phyloP scores from a whole-genome alignment of 345 rosid species.

The Luvunga scandens region DNA sequence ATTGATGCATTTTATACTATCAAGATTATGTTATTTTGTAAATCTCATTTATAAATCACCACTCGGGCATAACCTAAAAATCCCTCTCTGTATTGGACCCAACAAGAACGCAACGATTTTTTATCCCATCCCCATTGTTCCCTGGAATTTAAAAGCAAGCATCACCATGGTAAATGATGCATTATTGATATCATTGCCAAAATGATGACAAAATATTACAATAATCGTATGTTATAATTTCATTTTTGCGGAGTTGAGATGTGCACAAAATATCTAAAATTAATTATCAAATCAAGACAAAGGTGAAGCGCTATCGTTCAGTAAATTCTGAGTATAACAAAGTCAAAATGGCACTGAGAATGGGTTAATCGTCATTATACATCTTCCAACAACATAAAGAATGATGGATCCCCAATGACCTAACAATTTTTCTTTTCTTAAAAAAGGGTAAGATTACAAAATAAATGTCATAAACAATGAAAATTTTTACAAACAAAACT shows the following conservation, averaged over 20 bases:
- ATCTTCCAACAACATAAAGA: constrained; percentile 3
- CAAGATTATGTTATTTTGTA: too few relatives aligned
- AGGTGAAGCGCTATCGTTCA: not conserved
- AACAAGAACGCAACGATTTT: not conserved
- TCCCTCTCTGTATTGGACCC: not conserved
- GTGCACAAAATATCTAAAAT: not conserved
- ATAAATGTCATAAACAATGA: not conserved
- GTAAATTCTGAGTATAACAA: not conserved
- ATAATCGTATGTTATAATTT: not conserved
- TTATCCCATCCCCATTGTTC: not conserved
- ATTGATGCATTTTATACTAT: too few relatives aligned
- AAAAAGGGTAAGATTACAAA: not conserved
- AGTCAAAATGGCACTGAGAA: constrained; percentile 1
- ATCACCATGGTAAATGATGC: not conserved
- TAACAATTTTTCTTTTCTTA: not conserved
- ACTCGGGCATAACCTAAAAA: not conserved
- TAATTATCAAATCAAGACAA: not conserved
- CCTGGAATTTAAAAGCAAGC: not conserved
- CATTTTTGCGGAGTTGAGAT: not conserved
- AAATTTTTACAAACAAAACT: constrained; percentile 8
- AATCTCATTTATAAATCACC: not conserved
- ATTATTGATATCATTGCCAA: not conserved
- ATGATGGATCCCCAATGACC: constrained; percentile 11
- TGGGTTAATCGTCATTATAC: constrained; percentile 11
- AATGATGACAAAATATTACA: constrained; percentile 1